Evolutionary conservation across 2,329 filamentous ascomycete species (phyloP).

Genomic region (Aspergillus calidoustus): DNA sequence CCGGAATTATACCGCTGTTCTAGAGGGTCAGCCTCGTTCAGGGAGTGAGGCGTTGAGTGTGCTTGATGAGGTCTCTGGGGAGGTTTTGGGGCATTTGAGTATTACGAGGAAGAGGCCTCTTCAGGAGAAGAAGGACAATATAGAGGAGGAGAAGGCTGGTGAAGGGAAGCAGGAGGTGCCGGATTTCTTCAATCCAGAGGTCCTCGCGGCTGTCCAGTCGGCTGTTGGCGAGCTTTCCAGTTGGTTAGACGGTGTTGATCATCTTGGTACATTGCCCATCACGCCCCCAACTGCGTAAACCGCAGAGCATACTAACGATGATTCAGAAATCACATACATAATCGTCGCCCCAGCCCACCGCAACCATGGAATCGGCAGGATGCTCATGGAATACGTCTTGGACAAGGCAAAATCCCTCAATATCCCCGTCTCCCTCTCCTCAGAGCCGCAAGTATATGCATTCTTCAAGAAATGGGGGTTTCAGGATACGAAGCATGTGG

Average conservation of each 20-base stretch:
- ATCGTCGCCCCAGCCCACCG: constrained; percentile 1
- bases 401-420: neutral
- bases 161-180: neutral
- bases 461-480: constrained; percentile 24
- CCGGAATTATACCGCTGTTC: constrained; percentile 12
- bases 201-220: neutral
- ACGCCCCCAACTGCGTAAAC: neutral
- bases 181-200: constrained; percentile 1
- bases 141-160: neutral
- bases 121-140: neutral
- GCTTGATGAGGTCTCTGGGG: constrained; percentile 1
- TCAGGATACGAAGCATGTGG: constrained; percentile 21
- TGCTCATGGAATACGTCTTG: constrained; percentile 2
- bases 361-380: constrained; percentile 3
- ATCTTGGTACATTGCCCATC: neutral
- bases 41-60: neutral
- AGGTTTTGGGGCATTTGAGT: constrained; percentile 9
- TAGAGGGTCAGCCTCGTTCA: neutral
- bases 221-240: neutral
- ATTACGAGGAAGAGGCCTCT: constrained; percentile 1
- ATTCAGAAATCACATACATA: constrained; percentile 13
- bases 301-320: neutral
- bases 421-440: constrained; percentile 5
- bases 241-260: neutral
- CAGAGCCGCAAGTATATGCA: constrained; percentile 22